A percentile compares a stretch with the other conserved stretches of the same genome.
phyloP scores from a whole-genome alignment of 345 rosid genomes.

The Sisymbrium irio region DNA sequence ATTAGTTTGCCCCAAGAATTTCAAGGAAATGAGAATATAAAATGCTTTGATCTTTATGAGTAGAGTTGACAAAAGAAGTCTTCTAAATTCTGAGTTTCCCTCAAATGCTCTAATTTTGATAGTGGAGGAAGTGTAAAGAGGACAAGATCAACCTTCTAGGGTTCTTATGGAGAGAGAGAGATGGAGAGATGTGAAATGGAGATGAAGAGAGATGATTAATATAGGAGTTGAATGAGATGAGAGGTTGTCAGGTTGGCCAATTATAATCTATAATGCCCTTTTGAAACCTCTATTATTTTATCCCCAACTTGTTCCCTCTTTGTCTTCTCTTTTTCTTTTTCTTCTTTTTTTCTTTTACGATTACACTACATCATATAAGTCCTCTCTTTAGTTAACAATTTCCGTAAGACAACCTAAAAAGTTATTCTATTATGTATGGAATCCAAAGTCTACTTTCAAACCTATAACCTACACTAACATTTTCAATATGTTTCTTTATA shows the following conservation, averaged over 20 bases:
- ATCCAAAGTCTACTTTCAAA: constrained; percentile 30
- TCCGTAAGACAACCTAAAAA: not conserved
- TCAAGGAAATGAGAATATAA: not conserved
- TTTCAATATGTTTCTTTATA: not conserved
- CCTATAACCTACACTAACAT: not conserved
- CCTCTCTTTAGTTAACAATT: constrained; percentile 6
- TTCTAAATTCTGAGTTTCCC: not conserved
- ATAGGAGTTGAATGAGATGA: constrained; percentile 28
- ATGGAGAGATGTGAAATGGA: constrained; percentile 16
- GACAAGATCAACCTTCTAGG: constrained; percentile 23
- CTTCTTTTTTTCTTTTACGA: constrained; percentile 3
- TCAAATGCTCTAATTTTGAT: not conserved
- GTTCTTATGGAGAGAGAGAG: constrained; percentile 15
- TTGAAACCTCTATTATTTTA: constrained; percentile 29
- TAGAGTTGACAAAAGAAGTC: not conserved
- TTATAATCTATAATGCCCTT: constrained; percentile 17
- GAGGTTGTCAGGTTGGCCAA: constrained; percentile 30
- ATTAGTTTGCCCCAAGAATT: not conserved
- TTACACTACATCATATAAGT: not conserved
- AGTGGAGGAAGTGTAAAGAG: not conserved
- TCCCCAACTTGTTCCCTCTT: constrained; percentile 32
- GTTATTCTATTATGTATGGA: constrained; percentile 20
- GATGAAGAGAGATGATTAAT: constrained; percentile 14
- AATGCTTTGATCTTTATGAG: not conserved
- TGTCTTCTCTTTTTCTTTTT: constrained; percentile 20